Percentiles rank a stretch among this genome's conserved stretches.
Conservation (phyloP, 257 asterid species). For the Solanum verrucosum region DNA sequence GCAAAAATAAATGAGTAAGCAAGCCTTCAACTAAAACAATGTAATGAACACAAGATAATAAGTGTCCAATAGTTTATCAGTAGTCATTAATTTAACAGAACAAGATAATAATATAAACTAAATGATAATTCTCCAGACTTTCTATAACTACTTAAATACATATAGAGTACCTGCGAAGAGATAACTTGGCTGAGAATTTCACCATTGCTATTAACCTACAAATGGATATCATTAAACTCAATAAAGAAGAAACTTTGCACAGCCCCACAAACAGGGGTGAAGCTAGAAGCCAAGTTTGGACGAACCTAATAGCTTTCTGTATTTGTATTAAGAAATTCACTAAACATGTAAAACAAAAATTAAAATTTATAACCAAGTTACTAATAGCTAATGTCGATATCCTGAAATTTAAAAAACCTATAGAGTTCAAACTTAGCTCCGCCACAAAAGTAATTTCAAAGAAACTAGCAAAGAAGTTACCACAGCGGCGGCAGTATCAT, state of each 20-base stretch:
- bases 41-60: not conserved
- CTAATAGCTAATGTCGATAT: too few species aligned
- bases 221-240: not conserved
- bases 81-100: not conserved
- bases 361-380: not conserved
- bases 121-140: not conserved
- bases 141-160: not conserved
- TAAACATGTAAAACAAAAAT: not conserved
- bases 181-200: constrained; percentile 91
- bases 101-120: not conserved
- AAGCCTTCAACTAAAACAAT: not conserved
- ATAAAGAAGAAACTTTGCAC: not conserved
- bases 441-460: not conserved
- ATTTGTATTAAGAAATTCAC: not conserved
- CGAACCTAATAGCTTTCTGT: not conserved
- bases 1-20: not conserved
- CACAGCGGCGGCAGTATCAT: constrained; percentile 95
- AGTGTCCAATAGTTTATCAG: not conserved
- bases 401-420: not conserved
- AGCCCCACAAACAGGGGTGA: not conserved
- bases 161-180: constrained; percentile 62
- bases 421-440: not conserved
- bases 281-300: not conserved
- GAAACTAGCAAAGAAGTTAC: constrained; percentile 29
- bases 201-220: constrained; percentile 80